A percentile compares a stretch with the other conserved stretches of the same genome.
Evolutionary conservation across 129 eudicot genomes (phyloP).

Genomic region (Flaveria trinervia): DNA sequence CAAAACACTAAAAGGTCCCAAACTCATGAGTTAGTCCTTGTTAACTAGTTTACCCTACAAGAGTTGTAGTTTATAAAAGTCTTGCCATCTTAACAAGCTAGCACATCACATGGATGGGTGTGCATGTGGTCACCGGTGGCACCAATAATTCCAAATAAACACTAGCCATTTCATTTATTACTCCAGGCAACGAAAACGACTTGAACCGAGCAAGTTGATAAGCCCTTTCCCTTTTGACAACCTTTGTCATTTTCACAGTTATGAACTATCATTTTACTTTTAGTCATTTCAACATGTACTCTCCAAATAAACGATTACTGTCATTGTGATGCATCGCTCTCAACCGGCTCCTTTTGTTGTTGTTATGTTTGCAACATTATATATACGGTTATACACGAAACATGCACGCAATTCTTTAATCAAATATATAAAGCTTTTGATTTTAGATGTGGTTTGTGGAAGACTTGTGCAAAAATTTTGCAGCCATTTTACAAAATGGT

Average conservation of each 20-base stretch:
- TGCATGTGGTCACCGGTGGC: slow-evolving; percentile 13
- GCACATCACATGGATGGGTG: slow-evolving; percentile 17
- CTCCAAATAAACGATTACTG: slow-evolving; percentile 3
- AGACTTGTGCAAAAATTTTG: slow-evolving; percentile 26
- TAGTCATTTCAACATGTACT: slow-evolving; percentile 9
- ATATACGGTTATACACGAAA: background rate
- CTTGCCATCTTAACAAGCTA: background rate
- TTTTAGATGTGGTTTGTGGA: background rate
- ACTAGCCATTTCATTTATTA: slow-evolving; percentile 14
- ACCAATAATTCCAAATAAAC: slow-evolving; percentile 11
- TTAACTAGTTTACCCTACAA: background rate
- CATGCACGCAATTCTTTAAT: slow-evolving; percentile 13
- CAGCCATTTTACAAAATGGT: slow-evolving; percentile 28
- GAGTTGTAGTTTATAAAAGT: background rate
- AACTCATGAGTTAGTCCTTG: background rate
- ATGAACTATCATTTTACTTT: slow-evolving; percentile 2
- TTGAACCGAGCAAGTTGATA: slow-evolving; percentile 15
- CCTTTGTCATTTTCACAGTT: slow-evolving; percentile 33
- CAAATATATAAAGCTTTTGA: slow-evolving; percentile 4
- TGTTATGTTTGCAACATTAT: background rate
- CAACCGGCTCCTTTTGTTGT: background rate
- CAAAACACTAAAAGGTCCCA: background rate
- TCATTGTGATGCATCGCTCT: background rate
- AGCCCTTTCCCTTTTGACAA: slow-evolving; percentile 31
- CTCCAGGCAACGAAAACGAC: slow-evolving; percentile 12